Conservation (phyloP, 1,284 basidiomycete genomes). For the Boletellus deceptivus region DNA sequence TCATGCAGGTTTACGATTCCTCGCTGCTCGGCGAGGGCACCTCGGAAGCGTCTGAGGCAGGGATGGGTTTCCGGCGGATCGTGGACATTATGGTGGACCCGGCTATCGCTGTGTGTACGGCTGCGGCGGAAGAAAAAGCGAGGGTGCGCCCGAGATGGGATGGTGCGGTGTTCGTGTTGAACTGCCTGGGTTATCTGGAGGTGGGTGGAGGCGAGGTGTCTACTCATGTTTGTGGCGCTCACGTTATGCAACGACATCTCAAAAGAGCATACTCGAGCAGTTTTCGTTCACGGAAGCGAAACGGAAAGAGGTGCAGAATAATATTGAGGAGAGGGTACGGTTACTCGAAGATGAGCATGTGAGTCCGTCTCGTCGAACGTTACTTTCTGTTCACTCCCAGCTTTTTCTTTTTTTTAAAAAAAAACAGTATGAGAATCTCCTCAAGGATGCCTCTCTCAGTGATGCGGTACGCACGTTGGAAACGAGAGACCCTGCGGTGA, state of each 20-base stretch:
- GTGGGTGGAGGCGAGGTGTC: slow-evolving; percentile 34
- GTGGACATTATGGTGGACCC: slow-evolving; percentile 84
- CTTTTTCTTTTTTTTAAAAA: no score
- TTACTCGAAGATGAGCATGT: slow-evolving; percentile 82
- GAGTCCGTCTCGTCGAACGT: slow-evolving; percentile 30
- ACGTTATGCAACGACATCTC: background rate
- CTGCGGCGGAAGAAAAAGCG: slow-evolving; percentile 67
- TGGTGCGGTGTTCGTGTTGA: slow-evolving; percentile 75
- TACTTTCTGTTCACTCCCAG: background rate
- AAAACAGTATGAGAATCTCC: slow-evolving; percentile 65
- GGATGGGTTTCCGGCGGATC: slow-evolving; percentile 52
- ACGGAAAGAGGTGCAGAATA: slow-evolving; percentile 52
- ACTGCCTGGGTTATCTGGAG: slow-evolving; percentile 79
- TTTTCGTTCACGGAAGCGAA: slow-evolving; percentile 73
- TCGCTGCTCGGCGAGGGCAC: slow-evolving; percentile 65
- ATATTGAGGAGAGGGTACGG: slow-evolving; percentile 65
- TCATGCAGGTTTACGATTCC: slow-evolving; percentile 85
- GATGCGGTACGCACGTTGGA: slow-evolving; percentile 60
- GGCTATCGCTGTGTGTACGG: slow-evolving; percentile 72
- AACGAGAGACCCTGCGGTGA: slow-evolving; percentile 52
- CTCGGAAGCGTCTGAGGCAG: slow-evolving; percentile 9
- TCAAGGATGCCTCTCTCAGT: slow-evolving; percentile 74
- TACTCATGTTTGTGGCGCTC: background rate
- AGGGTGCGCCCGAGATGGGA: slow-evolving; percentile 67
- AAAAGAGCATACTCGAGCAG: slow-evolving; percentile 66